These are phyloP conservation scores for Corynascus novoguineensis DNA, from an alignment of 495 filamentous ascomycete species.

Conservation along the genomic window DNA sequence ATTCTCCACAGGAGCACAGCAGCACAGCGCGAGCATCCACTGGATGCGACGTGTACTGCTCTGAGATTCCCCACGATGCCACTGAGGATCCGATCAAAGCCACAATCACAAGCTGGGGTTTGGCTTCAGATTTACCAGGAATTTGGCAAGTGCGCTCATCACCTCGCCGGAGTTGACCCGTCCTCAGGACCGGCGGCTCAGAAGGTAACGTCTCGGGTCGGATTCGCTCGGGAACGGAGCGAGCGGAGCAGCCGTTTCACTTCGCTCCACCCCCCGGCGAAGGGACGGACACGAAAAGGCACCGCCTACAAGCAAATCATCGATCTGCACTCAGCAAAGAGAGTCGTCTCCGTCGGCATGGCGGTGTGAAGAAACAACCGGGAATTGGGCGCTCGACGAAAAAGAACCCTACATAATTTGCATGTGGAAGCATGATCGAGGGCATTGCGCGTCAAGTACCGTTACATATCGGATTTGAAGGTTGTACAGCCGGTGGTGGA, in stretches of 20 bases:
- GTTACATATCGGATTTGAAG: not conserved
- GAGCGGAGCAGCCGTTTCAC: not conserved
- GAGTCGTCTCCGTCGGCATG: not conserved
- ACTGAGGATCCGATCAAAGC: not conserved
- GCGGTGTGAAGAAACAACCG: not conserved
- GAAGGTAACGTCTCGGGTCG: not conserved
- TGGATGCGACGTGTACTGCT: not conserved
- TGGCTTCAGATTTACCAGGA: not conserved
- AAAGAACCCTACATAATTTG: constrained; percentile 3
- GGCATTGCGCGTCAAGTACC: no score
- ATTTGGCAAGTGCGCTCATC: not conserved
- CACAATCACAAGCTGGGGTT: not conserved
- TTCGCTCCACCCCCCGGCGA: not conserved
- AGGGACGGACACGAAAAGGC: not conserved
- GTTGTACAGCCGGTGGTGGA: not conserved
- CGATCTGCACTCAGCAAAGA: not conserved
- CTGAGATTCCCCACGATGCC: not conserved
- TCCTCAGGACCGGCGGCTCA: not conserved
- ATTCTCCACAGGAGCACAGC: constrained; percentile 8
- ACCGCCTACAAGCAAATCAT: not conserved
- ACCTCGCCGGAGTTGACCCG: not conserved
- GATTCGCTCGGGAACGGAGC: not conserved
- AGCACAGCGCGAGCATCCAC: not conserved
- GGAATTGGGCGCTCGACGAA: not conserved
- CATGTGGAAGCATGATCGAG: not conserved